These are phyloP conservation scores for Fusarium duplospermum DNA, from an alignment of 2,329 filamentous ascomycete species.

Conservation along the genomic window DNA sequence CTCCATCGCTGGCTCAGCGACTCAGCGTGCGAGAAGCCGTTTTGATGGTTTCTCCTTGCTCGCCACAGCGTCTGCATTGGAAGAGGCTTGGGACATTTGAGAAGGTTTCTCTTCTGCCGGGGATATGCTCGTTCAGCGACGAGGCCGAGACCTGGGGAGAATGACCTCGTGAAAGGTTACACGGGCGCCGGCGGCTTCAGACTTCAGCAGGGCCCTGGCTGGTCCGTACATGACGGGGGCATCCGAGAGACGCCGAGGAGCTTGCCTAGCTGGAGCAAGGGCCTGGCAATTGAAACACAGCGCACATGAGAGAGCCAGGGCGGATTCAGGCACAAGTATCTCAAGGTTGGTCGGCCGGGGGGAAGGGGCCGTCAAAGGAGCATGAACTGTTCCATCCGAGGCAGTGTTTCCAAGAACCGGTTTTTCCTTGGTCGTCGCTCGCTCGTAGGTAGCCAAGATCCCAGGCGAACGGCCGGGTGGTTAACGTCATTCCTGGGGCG, in stretches of 20 bases:
- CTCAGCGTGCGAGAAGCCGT: slow-evolving; percentile 27
- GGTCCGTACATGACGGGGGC: slow-evolving; percentile 12
- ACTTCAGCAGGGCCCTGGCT: slow-evolving; percentile 13
- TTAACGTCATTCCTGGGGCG: slow-evolving; percentile 39
- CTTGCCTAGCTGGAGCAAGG: slow-evolving; percentile 31
- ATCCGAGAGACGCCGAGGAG: slow-evolving; percentile 35
- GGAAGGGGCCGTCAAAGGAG: slow-evolving; percentile 15
- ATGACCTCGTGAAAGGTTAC: slow-evolving; percentile 15
- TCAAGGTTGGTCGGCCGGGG: slow-evolving; percentile 9
- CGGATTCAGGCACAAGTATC: slow-evolving; percentile 20
- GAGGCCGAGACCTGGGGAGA: slow-evolving; percentile 22
- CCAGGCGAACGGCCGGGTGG: neutral
- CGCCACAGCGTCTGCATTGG: slow-evolving; percentile 21
- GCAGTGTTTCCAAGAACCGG: slow-evolving; percentile 39
- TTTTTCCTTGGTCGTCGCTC: slow-evolving; percentile 12
- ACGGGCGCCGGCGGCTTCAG: slow-evolving; percentile 33
- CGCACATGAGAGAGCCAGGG: slow-evolving; percentile 22
- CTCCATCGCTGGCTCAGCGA: slow-evolving; percentile 11
- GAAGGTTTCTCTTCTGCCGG: slow-evolving; percentile 11
- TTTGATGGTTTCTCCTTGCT: slow-evolving; percentile 17
- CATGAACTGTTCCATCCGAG: slow-evolving; percentile 36
- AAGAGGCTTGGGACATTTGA: slow-evolving; percentile 11
- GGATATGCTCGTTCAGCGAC: slow-evolving; percentile 28
- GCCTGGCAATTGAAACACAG: slow-evolving; percentile 33
- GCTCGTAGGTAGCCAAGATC: slow-evolving; percentile 22